phyloP scores from a whole-genome alignment of 306 rosid genomes.

The Trifolium subterraneum region DNA sequence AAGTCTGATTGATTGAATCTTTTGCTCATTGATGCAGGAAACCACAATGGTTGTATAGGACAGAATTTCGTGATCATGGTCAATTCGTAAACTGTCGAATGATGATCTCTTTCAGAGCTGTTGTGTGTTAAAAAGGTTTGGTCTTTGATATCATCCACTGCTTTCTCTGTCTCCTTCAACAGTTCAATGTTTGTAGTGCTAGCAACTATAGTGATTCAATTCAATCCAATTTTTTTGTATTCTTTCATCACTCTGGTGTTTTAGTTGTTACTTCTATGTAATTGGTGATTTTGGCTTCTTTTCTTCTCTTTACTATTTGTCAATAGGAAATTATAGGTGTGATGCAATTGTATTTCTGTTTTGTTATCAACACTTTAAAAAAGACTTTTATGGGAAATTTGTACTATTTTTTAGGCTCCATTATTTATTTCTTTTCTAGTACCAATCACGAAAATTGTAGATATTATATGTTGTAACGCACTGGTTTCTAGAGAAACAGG shows the following conservation, averaged over 20 bases:
- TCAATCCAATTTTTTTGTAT: slow-evolving; percentile 50
- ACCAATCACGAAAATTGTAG: slow-evolving; percentile 13
- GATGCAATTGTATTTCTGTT: slow-evolving; percentile 35
- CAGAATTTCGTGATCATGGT: slow-evolving; percentile 28
- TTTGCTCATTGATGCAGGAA: slow-evolving; percentile 64
- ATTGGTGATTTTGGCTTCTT: slow-evolving; percentile 25
- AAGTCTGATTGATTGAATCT: not conserved
- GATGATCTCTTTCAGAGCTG: slow-evolving; percentile 34
- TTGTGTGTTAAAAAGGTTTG: slow-evolving; percentile 20
- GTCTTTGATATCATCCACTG: slow-evolving; percentile 21
- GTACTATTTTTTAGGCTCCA: slow-evolving; percentile 6
- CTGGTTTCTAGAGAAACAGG: no score
- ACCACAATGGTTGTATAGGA: slow-evolving; percentile 72
- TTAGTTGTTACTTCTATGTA: slow-evolving; percentile 43
- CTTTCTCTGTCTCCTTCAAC: slow-evolving; percentile 29
- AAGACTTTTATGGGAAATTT: slow-evolving; percentile 27
- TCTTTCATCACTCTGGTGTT: slow-evolving; percentile 44
- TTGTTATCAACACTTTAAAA: slow-evolving; percentile 1
- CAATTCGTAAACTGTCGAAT: slow-evolving; percentile 22
- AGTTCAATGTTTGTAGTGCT: slow-evolving; percentile 8
- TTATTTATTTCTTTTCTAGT: slow-evolving; percentile 9
- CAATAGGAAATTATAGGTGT: slow-evolving; percentile 42
- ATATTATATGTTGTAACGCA: not conserved
- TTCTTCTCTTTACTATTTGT: slow-evolving; percentile 16
- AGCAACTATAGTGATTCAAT: slow-evolving; percentile 48